Evolutionary conservation across 2,329 filamentous ascomycete genomes (phyloP).

Genomic region (Scedosporium apiospermum): DNA sequence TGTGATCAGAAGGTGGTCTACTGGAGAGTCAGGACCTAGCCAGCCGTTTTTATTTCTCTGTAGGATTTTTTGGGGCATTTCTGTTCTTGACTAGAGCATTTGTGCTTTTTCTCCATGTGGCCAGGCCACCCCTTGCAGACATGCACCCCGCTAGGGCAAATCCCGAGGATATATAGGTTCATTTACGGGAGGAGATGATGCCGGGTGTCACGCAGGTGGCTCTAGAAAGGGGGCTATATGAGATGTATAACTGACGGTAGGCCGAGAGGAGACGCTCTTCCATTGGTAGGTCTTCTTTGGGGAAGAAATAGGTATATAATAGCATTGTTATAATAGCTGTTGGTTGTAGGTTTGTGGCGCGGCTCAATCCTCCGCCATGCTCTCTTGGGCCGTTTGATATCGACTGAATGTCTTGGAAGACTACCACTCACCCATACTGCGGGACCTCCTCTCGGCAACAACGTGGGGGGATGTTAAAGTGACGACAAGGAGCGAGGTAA

Average conservation of each 20-base stretch:
- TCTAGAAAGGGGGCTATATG: background rate
- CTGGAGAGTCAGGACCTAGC: background rate
- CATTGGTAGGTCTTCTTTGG: background rate
- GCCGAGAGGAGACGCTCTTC: background rate
- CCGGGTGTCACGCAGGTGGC: background rate
- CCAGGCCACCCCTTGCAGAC: background rate
- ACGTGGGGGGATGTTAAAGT: too few species aligned
- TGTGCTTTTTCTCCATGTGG: background rate
- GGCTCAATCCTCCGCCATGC: background rate
- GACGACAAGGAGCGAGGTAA: too few species aligned
- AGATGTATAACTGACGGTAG: background rate
- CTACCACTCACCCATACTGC: too few species aligned
- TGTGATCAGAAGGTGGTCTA: background rate
- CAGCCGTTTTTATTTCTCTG: background rate
- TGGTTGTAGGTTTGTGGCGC: background rate
- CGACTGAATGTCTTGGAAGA: too few species aligned
- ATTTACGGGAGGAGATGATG: background rate
- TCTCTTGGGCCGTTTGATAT: background rate
- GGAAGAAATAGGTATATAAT: background rate
- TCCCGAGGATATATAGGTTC: background rate
- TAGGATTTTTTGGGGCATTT: background rate
- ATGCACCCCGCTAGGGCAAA: conserved; percentile 1
- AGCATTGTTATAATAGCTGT: background rate
- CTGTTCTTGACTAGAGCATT: background rate
- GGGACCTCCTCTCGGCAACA: too few species aligned